Evolutionary conservation across 2,329 filamentous ascomycete species (phyloP), one percentile per base, ranked within the genome.

Genomic region (Cyphellophora attinorum): DNA sequence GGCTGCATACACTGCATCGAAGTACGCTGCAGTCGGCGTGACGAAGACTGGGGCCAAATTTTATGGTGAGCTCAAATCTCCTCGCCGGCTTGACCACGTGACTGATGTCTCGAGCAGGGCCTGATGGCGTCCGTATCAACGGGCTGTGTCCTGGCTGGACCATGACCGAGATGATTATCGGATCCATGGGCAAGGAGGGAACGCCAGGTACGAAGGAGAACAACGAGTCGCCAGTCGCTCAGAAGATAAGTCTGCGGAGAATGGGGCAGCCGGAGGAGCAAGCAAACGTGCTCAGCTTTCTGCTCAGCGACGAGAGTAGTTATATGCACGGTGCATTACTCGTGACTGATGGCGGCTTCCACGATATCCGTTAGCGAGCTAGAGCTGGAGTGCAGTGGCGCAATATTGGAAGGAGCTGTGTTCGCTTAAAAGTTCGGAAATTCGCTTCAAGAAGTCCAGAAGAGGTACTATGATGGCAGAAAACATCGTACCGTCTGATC

Each of bases 201-300:
- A 39, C 33, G 11, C 29, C 39, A n/a, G 41, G 41, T 6, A 37
- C 41, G 18, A 36, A 39, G 31, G 41, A 44, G 17, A 36, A 41
- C 30, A 17, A 35, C n/a, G 41, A 41, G 23, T 41, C 38, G 5
- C 27, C 30, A 12, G 35, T 39, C 10, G 38, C 29, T 30, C 31
- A 39, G 29, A 31, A 31, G 13, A 44, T 44, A 16, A 33, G 25
- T 15, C 25, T 44, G 16, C 29, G 34, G 16, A 39, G 38, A 18
- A 44, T 44, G 41, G 38, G 38, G 10, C 41, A 39, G 17, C 32
- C 41, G 5, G 35, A 44, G 32, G 41, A 44, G 27, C 41, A 44
- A 23, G 41, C 41, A 5, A 41, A 39, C 19, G 39, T 41, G 14
- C 27, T 44, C 11, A 41, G 41, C 31, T 44, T 44, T 29, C 19